Conservation (phyloP, 495 filamentous ascomycete species). For the Aspergillus sparsus region DNA sequence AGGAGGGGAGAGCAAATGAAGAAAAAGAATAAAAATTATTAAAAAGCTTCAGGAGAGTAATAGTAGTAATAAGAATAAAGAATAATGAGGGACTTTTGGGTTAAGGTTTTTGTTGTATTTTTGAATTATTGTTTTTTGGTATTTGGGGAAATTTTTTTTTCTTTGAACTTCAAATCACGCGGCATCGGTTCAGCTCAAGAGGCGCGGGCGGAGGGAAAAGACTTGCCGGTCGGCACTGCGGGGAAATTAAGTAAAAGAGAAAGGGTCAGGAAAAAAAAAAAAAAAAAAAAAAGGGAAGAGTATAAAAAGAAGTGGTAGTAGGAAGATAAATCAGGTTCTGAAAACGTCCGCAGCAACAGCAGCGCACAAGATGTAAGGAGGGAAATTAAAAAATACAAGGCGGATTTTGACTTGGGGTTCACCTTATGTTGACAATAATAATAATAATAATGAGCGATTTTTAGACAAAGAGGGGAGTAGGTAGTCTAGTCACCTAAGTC, state of each 20-base stretch:
- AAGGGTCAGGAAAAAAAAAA: background rate
- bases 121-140: slow-evolving; percentile 7
- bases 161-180: slow-evolving; percentile 6
- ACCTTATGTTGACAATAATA: background rate
- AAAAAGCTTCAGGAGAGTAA: background rate
- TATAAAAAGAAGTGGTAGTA: background rate
- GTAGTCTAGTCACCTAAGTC: background rate
- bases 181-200: slow-evolving; percentile 1
- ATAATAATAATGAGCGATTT: background rate
- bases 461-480: background rate
- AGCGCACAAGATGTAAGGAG: background rate
- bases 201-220: slow-evolving; percentile 16
- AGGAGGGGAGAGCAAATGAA: slow-evolving; percentile 1
- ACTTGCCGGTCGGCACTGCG: slow-evolving; percentile 17
- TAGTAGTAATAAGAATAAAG: background rate
- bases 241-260: slow-evolving; percentile 5
- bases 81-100: slow-evolving; percentile 4
- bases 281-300: no score
- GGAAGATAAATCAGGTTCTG: background rate
- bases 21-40: background rate
- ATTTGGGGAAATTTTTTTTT: background rate
- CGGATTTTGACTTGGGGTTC: background rate
- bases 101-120: slow-evolving; percentile 7
- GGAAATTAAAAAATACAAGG: background rate
- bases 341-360: background rate